Evolutionary conservation across 2,329 filamentous ascomycete genomes (phyloP), one percentile per base, ranked within the genome.

Genomic region (Podosphaera xanthii): DNA sequence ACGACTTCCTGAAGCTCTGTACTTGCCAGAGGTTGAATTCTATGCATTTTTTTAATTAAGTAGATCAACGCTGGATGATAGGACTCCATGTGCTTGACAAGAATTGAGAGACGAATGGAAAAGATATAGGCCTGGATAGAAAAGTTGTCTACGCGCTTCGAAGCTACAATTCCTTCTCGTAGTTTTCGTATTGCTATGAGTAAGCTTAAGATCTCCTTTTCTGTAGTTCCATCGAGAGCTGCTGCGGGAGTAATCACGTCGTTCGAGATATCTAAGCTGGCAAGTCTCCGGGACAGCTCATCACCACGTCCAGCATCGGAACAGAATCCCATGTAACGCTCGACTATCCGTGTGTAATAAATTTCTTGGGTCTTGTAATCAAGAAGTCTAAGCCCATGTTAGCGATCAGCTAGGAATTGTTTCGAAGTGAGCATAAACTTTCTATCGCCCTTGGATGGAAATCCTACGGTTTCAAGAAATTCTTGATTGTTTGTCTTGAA

Each of bases 51-150:
- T 52, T 82, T 77, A 10, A 98, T 75, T 1, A 96, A 77, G 65
- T 94, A 82, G 46, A 86, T 77, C 31, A 97, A 79, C 0, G 91
- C 88, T 0, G 91, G 88, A 63, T 91, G 84, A 70, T 97, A 98
- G 1, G 89, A 89, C 65, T 94, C 87, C 65, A 84, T 86, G 65
- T 94, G 84, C 63, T 83, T 81, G 60, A 85, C 81, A 40, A 95
- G 78, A 62, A 98, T 83, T 33, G 86, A 83, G 34, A 90, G 77
- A 59, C 90, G 84, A 65, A 94, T 87, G 66, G 87, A 88, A 75
- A 97, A 97, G 62, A 94, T 81, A 71, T 97, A 95, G 14, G 83
- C 87, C 65, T 89, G 83, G n/a, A 86, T 81, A 0, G 91, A 83
- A 71, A 98, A 98, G 58, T 80, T 75, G 68, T 95, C 86, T 42